A percentile compares a stretch with the other conserved stretches of the same genome.
These are phyloP conservation scores for Vinca minor DNA, from an alignment of 257 asterid genomes.

Conservation along the genomic window DNA sequence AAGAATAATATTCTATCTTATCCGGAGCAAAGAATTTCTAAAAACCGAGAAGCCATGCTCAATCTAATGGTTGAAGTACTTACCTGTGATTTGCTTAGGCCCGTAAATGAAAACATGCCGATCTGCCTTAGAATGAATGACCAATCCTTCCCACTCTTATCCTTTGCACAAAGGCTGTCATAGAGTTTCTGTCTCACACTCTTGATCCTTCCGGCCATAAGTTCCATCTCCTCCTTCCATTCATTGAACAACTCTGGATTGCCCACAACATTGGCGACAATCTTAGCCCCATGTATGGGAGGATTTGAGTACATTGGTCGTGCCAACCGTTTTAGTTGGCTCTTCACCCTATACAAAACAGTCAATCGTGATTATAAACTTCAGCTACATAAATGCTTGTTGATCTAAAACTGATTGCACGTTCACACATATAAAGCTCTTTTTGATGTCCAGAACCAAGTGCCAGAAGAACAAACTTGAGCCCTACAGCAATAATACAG, in stretches of 20 bases:
- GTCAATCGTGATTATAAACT: neutral
- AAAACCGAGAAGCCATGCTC: neutral
- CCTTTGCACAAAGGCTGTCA: slow-evolving; percentile 53
- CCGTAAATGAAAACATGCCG: slow-evolving; percentile 97
- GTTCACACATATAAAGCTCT: neutral
- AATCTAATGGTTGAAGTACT: neutral
- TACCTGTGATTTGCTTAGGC: slow-evolving; percentile 86
- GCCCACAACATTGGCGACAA: slow-evolving; percentile 89
- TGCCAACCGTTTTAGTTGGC: slow-evolving; percentile 89
- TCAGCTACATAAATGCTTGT: neutral
- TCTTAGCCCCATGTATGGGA: slow-evolving; percentile 87
- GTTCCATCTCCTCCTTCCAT: slow-evolving; percentile 91
- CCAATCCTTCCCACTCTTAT: slow-evolving; percentile 86
- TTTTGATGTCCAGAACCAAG: neutral
- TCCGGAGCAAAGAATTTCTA: neutral
- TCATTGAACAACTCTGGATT: slow-evolving; percentile 60
- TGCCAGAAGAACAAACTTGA: neutral
- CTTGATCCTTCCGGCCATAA: slow-evolving; percentile 95
- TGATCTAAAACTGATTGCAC: neutral
- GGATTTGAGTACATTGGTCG: slow-evolving; percentile 99
- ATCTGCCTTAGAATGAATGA: slow-evolving; percentile 79
- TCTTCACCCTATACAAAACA: slow-evolving; percentile 61
- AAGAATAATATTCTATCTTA: neutral
- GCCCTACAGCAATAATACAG: no score
- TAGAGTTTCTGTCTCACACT: slow-evolving; percentile 70